Evolutionary conservation across 495 filamentous ascomycete genomes (phyloP), one percentile per base, ranked within the genome.

Genomic region (Monascus purpureus): DNA sequence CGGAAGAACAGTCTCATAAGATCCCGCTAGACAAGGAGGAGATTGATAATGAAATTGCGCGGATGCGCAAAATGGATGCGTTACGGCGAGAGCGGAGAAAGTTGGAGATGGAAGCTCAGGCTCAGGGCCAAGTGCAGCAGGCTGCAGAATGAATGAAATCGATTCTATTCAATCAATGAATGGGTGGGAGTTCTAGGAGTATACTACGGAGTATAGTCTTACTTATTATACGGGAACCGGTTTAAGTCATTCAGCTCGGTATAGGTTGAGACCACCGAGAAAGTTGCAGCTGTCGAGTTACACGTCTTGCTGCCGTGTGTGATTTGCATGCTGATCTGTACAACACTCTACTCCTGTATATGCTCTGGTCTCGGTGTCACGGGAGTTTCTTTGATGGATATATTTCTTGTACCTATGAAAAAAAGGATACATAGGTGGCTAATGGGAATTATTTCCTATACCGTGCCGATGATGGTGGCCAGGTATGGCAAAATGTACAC

Each of bases 11-110:
- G 52, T 83, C 82, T 25, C 80, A 99, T 56, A 82, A 69, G 49
- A 84, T 99, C 30, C 90, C 90, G 0, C 70, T 78, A 25, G 86
- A 96, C 40, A 73, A 67, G 38, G 88, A 93, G 22, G 90, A 99
- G 58, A 87, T 94, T 37, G 57, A 72, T 5, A 60, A 63, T 28
- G 83, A 94, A 66, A 53, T 92, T 20, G 63, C 84, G 44, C 61
- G 83, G 36, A 63, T 95, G 58, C 70, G 75, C 35, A 60, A 43
- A 47, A 39, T 47, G 4, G 59, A 63, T 42, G 38, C 41, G n/a
- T 4, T 60, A 6, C 41, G 47, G 18, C 59, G 46, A 38, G 70
- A 72, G 45, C 45, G 65, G 41, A 63, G 79, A 35, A 73, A 72
- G 35, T 57, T 22, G 20, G 20, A 22, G 20, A 22, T 22, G 20